These are phyloP conservation scores for Hypomontagnella monticulosa DNA, from an alignment of 495 filamentous ascomycete species.

Conservation along the genomic window DNA sequence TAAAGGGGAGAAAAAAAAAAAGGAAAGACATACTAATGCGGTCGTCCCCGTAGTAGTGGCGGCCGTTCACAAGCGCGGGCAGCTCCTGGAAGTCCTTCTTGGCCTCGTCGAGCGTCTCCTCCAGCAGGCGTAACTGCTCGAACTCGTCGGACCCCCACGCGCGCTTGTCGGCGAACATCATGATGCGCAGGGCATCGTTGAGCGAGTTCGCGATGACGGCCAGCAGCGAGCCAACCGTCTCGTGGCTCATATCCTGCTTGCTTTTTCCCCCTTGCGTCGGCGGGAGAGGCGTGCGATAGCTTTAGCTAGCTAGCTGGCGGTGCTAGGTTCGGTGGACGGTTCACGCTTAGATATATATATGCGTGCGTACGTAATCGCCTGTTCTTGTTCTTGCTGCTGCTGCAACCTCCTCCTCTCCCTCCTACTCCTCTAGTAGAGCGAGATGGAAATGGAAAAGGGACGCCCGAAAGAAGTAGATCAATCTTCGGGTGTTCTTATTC, in stretches of 20 bases:
- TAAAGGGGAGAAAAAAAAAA: not conserved
- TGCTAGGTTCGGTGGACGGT: not conserved
- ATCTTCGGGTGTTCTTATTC: too few relatives aligned
- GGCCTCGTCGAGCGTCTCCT: slow-evolving; percentile 60
- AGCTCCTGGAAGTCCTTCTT: slow-evolving; percentile 63
- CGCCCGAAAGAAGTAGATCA: not conserved
- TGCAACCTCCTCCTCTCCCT: slow-evolving; percentile 14
- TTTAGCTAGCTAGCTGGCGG: not conserved
- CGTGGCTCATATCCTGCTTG: slow-evolving; percentile 48
- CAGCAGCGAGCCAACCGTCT: slow-evolving; percentile 60
- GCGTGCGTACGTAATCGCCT: not conserved
- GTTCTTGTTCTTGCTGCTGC: not conserved
- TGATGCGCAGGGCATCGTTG: slow-evolving; percentile 54
- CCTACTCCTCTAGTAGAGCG: slow-evolving; percentile 15
- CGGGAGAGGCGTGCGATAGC: not conserved
- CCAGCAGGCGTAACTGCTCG: slow-evolving; percentile 57
- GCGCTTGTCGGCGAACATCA: slow-evolving; percentile 62
- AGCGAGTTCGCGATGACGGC: slow-evolving; percentile 58
- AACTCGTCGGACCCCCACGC: slow-evolving; percentile 60
- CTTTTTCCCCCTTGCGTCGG: slow-evolving; percentile 10
- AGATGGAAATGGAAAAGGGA: not conserved
- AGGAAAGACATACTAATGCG: slow-evolving; percentile 49
- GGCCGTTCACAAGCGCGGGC: slow-evolving; percentile 55
- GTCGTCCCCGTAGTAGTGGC: slow-evolving; percentile 60
- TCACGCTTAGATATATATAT: not conserved